These are phyloP conservation scores for Tricholoma terreum DNA, from an alignment of 768 basidiomycete species.

Conservation along the genomic window DNA sequence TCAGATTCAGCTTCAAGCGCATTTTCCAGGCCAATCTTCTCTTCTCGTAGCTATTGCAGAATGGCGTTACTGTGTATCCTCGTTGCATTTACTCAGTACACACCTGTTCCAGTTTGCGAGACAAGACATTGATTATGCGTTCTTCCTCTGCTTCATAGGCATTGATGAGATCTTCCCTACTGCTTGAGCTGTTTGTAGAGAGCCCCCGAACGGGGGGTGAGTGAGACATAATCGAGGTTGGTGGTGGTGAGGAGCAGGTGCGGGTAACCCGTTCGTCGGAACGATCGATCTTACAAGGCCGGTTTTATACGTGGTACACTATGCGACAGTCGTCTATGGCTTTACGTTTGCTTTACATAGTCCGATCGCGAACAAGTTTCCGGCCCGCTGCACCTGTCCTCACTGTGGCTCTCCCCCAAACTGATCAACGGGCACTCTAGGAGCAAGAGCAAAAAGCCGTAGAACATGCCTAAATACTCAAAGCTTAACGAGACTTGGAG, in stretches of 20 bases:
- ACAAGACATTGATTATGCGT: constrained; percentile 79
- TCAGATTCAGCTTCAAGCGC: constrained; percentile 83
- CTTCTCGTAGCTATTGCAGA: constrained; percentile 62
- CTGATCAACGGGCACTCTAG: too few species aligned
- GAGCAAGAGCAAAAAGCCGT: too few species aligned
- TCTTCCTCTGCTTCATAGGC: constrained; percentile 91
- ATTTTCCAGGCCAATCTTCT: constrained; percentile 83
- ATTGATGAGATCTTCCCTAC: constrained; percentile 76
- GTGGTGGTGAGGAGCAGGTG: not conserved
- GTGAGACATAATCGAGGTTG: constrained; percentile 31
- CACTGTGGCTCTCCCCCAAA: too few species aligned
- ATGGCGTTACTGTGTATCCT: not conserved
- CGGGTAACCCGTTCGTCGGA: not conserved
- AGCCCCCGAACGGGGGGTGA: constrained; percentile 61
- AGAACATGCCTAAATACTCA: too few species aligned
- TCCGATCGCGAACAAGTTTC: constrained; percentile 13
- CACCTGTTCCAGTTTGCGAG: constrained; percentile 82
- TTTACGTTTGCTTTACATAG: constrained; percentile 5
- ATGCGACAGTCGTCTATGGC: constrained; percentile 6
- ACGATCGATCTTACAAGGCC: constrained; percentile 12
- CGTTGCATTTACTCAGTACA: constrained; percentile 13
- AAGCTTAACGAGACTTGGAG: too few species aligned
- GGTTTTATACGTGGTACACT: constrained; percentile 22
- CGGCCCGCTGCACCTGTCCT: constrained; percentile 6
- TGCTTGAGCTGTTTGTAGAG: constrained; percentile 51